Percentiles rank a stretch among this genome's conserved stretches.
Evolutionary conservation across 805 yeast genomes (phyloP).

Genomic region (Hanseniaspora meyeri): DNA sequence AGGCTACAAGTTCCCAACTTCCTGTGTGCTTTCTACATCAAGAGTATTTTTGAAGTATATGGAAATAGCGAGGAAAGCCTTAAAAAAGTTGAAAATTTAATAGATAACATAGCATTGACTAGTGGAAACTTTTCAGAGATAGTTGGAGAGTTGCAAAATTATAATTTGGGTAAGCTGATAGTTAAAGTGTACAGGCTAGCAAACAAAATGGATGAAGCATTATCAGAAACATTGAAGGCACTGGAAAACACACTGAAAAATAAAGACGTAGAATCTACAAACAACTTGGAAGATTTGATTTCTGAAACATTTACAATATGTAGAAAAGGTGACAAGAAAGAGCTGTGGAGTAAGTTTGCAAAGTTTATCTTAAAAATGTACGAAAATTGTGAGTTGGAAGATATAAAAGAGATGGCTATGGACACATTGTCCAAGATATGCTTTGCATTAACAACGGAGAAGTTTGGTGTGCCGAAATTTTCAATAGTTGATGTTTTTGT

Average conservation of each 20-base stretch:
- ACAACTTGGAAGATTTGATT: not conserved
- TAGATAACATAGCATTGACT: not conserved
- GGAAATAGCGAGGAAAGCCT: not conserved
- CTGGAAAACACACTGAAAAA: not conserved
- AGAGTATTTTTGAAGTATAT: not conserved
- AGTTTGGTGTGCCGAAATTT: conserved; percentile 18
- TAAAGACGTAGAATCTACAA: too few species aligned
- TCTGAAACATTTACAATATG: not conserved
- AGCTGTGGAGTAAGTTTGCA: conserved; percentile 11
- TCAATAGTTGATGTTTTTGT: conserved; percentile 47
- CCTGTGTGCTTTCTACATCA: not conserved
- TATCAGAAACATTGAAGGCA: not conserved
- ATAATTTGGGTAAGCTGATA: not conserved
- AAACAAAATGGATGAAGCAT: not conserved
- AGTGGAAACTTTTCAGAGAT: not conserved
- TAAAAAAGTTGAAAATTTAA: not conserved
- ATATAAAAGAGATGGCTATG: conserved; percentile 14
- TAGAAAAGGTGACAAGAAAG: not conserved
- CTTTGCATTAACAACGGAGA: conserved; percentile 18
- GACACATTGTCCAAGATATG: conserved; percentile 3
- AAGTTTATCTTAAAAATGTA: conserved; percentile 16
- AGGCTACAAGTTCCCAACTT: conserved; percentile 1
- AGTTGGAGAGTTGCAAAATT: not conserved
- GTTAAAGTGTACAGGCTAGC: not conserved
- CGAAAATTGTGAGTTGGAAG: conserved; percentile 11